These are phyloP conservation scores for Melampsora americana DNA, from an alignment of 1,284 basidiomycete species.

Conservation along the genomic window DNA sequence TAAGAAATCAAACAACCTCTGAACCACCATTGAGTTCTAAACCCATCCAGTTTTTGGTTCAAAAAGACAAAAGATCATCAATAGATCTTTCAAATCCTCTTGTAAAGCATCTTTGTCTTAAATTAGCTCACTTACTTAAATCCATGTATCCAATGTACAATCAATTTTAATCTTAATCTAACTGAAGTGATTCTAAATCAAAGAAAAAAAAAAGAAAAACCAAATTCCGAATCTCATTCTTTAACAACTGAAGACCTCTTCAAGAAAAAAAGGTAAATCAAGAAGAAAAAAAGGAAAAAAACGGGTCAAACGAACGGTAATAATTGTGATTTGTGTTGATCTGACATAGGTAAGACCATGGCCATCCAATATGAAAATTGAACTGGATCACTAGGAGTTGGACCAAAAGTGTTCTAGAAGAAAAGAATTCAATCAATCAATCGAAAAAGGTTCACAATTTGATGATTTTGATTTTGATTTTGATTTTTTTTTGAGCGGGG, in stretches of 20 bases:
- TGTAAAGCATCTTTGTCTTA: background rate
- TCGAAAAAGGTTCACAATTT: too few relatives aligned
- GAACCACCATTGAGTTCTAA: conserved; percentile 1
- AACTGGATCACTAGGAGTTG: conserved; percentile 63
- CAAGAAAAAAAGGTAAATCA: too few relatives aligned
- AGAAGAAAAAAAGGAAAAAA: background rate
- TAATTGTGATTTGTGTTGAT: conserved; percentile 87
- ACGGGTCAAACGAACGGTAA: conserved; percentile 60
- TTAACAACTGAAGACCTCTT: too few relatives aligned
- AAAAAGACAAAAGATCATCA: background rate
- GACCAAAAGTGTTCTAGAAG: conserved; percentile 62
- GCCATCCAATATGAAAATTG: conserved; percentile 88
- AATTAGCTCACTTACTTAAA: background rate
- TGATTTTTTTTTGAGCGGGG: too few relatives aligned
- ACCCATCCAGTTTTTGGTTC: too few relatives aligned
- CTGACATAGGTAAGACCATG: conserved; percentile 85
- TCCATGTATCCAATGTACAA: background rate
- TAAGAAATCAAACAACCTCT: background rate
- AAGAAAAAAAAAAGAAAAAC: background rate
- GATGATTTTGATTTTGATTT: too few relatives aligned
- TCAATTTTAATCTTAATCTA: background rate
- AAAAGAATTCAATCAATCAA: too few relatives aligned
- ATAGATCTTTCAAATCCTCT: background rate
- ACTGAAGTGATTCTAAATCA: background rate
- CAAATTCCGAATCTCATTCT: too few relatives aligned